Evolutionary conservation across 345 rosid genomes (phyloP).

Genomic region (Zanthoxylum bungeanum): DNA sequence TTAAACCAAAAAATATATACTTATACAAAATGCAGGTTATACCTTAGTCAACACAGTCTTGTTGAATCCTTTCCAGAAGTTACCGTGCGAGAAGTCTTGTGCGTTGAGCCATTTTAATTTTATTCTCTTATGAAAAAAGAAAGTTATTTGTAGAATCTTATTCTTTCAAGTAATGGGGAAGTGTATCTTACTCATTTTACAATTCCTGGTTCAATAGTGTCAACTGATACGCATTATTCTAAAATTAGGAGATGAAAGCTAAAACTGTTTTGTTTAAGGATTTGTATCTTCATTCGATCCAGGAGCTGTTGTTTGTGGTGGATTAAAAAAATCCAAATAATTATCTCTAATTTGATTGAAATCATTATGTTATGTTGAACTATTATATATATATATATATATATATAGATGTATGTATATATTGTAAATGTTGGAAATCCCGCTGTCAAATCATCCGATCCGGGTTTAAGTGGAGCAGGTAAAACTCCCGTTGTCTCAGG

Average conservation of each 20-base stretch:
- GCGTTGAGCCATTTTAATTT: too few relatives aligned
- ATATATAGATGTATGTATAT: too few relatives aligned
- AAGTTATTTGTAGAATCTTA: background rate
- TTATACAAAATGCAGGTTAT: background rate
- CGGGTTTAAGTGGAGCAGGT: too few relatives aligned
- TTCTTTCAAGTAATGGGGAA: background rate
- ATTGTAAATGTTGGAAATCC: too few relatives aligned
- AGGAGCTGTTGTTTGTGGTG: background rate
- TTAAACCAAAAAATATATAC: too few relatives aligned
- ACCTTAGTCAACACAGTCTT: background rate
- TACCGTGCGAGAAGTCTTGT: too few relatives aligned
- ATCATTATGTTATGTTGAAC: background rate
- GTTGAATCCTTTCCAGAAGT: too few relatives aligned
- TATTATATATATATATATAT: too few relatives aligned
- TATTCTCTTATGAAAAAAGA: background rate
- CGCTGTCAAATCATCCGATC: too few relatives aligned
- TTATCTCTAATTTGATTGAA: background rate
- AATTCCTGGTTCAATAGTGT: background rate
- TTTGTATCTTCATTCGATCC: background rate
- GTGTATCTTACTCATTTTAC: background rate
- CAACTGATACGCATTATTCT: background rate
- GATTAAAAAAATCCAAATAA: background rate
- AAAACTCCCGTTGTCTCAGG: too few relatives aligned
- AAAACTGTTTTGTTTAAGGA: background rate
- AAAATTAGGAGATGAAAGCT: background rate